These are phyloP conservation scores for Chrysophaeum taylorii DNA, from an alignment of 352 stramenopile genomes.

Conservation along the genomic window DNA sequence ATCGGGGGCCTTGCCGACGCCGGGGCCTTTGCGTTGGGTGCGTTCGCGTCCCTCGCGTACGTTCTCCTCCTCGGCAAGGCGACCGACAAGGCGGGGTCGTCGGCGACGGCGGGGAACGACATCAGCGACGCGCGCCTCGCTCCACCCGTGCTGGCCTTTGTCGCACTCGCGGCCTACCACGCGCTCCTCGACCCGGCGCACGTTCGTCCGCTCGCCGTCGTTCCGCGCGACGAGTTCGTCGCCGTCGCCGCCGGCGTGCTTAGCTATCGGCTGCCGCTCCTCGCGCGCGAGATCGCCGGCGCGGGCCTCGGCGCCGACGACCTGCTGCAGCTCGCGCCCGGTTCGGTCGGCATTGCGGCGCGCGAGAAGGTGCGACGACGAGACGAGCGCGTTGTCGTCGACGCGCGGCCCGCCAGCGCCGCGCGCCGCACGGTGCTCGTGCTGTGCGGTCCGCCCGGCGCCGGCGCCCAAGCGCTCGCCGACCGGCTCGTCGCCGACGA, in stretches of 20 bases:
- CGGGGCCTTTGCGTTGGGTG: neutral
- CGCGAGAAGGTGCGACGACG: neutral
- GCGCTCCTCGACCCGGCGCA: too few species aligned
- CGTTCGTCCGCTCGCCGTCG: neutral
- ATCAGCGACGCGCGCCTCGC: neutral
- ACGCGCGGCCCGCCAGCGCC: neutral
- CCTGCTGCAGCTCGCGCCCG: neutral
- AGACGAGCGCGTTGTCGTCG: neutral
- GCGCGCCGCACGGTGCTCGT: neutral
- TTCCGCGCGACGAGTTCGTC: conserved; percentile 3
- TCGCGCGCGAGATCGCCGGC: neutral
- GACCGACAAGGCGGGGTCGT: neutral
- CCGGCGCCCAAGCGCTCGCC: neutral
- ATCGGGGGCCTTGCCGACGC: neutral
- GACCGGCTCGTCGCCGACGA: conserved; percentile 7
- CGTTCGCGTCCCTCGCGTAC: neutral
- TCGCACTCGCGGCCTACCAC: neutral
- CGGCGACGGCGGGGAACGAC: neutral
- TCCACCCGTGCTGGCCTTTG: neutral
- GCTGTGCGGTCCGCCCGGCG: neutral
- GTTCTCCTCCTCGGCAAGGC: neutral
- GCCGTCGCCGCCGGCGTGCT: neutral
- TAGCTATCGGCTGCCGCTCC: neutral
- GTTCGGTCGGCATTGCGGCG: neutral
- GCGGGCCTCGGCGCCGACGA: neutral